Conservation (phyloP, 352 stramenopile species). For the Globisporangium canariense region DNA sequence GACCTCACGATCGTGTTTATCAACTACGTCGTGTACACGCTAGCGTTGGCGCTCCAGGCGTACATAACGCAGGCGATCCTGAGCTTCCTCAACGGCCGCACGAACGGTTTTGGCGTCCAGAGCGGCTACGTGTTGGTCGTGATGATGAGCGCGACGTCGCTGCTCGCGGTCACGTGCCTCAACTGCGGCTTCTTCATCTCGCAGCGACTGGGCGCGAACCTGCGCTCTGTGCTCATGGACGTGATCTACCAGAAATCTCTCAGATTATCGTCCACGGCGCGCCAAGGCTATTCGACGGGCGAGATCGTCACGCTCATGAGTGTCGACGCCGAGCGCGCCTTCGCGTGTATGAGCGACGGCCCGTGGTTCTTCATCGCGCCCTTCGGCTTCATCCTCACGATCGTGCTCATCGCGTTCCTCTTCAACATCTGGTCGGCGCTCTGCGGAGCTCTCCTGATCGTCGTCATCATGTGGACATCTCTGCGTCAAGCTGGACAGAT, state of each 20-base stretch:
- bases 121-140: conserved; percentile 24
- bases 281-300: conserved; percentile 19
- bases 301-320: conserved; percentile 26
- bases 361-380: conserved; percentile 12
- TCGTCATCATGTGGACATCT: conserved; percentile 3
- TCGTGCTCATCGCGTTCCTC: conserved; percentile 18
- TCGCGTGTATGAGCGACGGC: conserved; percentile 14
- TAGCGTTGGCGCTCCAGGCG: conserved; percentile 18
- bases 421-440: conserved; percentile 7
- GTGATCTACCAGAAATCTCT: conserved; percentile 24
- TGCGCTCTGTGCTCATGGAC: conserved; percentile 23
- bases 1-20: conserved; percentile 6
- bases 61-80: conserved; percentile 25
- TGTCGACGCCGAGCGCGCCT: conserved; percentile 28
- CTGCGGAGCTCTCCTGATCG: conserved; percentile 1
- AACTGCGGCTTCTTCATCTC: conserved; percentile 23
- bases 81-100: conserved; percentile 17
- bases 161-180: conserved; percentile 20
- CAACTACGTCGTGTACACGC: conserved; percentile 13
- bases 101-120: conserved; percentile 11
- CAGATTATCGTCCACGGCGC: conserved; percentile 16
- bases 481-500: not conserved
- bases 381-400: conserved; percentile 16
- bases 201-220: conserved; percentile 21
- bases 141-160: conserved; percentile 17